Conservation (phyloP, 116 monocot genomes). For the Cymodocea nodosa region DNA sequence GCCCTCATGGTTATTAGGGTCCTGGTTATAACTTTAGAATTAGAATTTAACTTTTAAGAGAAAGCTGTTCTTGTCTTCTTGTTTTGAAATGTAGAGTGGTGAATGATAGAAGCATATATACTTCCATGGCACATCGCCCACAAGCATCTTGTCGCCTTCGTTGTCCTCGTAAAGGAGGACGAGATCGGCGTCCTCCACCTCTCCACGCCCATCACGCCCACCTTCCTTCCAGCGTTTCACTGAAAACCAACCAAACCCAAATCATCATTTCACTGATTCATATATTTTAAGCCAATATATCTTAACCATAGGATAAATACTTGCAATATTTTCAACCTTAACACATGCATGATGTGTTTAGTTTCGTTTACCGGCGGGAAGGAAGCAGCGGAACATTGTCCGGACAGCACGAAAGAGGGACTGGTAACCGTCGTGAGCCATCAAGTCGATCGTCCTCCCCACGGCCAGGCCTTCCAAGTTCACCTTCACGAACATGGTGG, state of each 20-base stretch:
- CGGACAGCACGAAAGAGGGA: constrained; percentile 42
- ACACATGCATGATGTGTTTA: too few relatives aligned
- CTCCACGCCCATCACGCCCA: constrained; percentile 14
- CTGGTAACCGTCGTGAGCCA: constrained; percentile 40
- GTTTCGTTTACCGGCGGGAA: too few relatives aligned
- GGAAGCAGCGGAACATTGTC: constrained; percentile 53
- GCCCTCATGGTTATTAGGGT: too few relatives aligned
- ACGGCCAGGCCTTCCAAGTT: constrained; percentile 62
- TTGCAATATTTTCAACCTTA: too few relatives aligned
- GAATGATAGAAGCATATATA: constrained; percentile 15
- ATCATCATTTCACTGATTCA: too few relatives aligned
- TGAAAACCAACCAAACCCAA: constrained; percentile 3
- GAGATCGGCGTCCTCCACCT: constrained; percentile 8
- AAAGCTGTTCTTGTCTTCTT: too few relatives aligned
- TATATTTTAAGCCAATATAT: too few relatives aligned
- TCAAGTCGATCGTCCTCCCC: constrained; percentile 58
- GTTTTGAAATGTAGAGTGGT: background rate
- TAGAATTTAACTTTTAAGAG: too few relatives aligned
- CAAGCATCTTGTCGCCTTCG: constrained; percentile 77
- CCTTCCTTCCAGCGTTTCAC: constrained; percentile 19
- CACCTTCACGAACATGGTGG: constrained; percentile 66
- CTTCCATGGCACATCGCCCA: constrained; percentile 76
- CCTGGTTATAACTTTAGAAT: too few relatives aligned
- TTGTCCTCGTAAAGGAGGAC: constrained; percentile 63
- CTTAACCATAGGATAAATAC: too few relatives aligned